Evolutionary conservation across 2,329 filamentous ascomycete genomes (phyloP).

Genomic region (Pyrenophora teres): DNA sequence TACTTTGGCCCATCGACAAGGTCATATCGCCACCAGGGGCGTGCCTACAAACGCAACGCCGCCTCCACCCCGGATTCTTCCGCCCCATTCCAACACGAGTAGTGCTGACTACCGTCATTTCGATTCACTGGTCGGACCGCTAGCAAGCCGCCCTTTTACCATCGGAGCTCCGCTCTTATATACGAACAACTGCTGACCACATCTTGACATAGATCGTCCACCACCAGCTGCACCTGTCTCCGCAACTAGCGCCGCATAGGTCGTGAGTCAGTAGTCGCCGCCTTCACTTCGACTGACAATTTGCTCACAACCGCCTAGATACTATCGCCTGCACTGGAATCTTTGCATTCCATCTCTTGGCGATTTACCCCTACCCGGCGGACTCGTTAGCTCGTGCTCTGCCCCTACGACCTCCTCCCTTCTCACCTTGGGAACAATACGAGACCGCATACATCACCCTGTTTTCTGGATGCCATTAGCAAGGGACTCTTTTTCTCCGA

Average conservation of each 20-base stretch:
- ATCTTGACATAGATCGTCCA: constrained; percentile 14
- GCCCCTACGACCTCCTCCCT: constrained; percentile 45
- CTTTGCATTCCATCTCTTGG: constrained; percentile 53
- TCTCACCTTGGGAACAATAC: constrained; percentile 41
- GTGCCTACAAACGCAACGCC: too few species aligned
- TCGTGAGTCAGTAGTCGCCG: constrained; percentile 27
- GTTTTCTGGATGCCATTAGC: constrained; percentile 52
- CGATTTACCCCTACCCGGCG: constrained; percentile 48
- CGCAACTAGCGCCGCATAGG: constrained; percentile 19
- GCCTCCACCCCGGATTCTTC: not conserved
- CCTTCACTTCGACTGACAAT: not conserved
- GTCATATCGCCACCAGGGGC: not conserved
- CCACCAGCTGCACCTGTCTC: constrained; percentile 22
- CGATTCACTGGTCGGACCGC: not conserved
- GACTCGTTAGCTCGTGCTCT: constrained; percentile 62
- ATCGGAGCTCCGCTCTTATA: not conserved
- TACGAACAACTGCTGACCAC: constrained; percentile 19
- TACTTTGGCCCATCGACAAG: not conserved
- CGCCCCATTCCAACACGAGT: constrained; percentile 1
- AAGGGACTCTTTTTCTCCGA: constrained; percentile 44
- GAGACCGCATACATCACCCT: constrained; percentile 43
- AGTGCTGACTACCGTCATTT: not conserved
- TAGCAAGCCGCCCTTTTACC: constrained; percentile 1
- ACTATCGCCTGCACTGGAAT: constrained; percentile 46
- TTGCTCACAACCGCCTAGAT: constrained; percentile 39